Evolutionary conservation across 176 grass and related monocot species (phyloP).

Genomic region (Aegilops tauschii): DNA sequence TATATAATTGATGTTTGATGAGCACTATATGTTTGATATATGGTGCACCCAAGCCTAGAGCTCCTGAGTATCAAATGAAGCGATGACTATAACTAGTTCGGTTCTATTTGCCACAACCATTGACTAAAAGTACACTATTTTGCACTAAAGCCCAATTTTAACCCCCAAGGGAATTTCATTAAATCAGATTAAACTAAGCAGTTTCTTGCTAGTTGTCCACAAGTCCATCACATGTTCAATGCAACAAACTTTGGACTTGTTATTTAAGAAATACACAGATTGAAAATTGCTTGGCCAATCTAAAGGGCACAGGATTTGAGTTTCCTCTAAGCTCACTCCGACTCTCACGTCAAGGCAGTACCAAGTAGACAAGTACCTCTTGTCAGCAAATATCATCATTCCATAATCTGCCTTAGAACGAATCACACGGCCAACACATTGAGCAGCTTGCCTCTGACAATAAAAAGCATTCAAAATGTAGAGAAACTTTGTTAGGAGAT

Average conservation of each 20-base stretch:
- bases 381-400: constrained; percentile 99
- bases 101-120: neutral
- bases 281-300: neutral
- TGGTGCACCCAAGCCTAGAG: neutral
- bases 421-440: constrained; percentile 96
- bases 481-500: constrained; percentile 2
- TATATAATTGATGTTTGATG: neutral
- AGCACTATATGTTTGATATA: neutral
- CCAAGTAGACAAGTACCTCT: constrained; percentile 49
- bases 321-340: neutral
- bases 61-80: neutral
- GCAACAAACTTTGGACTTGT: neutral
- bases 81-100: neutral
- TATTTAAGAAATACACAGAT: constrained; percentile 8
- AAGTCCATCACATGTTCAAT: neutral
- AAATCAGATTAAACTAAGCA: neutral
- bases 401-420: constrained; percentile 98
- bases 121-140: neutral
- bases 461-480: constrained; percentile 8
- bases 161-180: neutral
- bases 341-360: neutral
- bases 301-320: neutral
- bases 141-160: neutral
- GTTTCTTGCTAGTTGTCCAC: neutral
- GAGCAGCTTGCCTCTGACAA: constrained; percentile 89